These are phyloP conservation scores for Erysimum cheiranthoides DNA, from an alignment of 345 rosid genomes.

Conservation along the genomic window DNA sequence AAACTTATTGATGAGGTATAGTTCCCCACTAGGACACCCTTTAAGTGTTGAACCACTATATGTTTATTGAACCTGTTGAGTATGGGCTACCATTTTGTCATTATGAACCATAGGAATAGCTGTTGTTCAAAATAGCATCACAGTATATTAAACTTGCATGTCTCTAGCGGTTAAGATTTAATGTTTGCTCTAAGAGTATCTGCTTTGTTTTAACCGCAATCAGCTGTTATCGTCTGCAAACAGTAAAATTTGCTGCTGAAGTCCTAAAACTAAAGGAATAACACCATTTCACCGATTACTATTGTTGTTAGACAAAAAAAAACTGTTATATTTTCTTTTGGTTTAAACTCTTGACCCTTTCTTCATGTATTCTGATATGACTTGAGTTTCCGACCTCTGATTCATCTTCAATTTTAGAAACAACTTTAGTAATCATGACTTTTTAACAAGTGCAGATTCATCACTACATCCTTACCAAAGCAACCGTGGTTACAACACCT, in stretches of 20 bases:
- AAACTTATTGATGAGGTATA: conserved; percentile 85
- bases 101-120: not conserved
- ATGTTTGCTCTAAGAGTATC: not conserved
- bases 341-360: not conserved
- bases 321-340: not conserved
- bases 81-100: not conserved
- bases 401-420: conserved; percentile 8
- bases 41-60: not conserved
- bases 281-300: not conserved
- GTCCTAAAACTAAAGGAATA: not conserved
- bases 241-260: not conserved
- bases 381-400: not conserved
- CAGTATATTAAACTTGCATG: not conserved
- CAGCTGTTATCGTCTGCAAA: conserved; percentile 2
- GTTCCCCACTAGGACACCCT: conserved; percentile 1
- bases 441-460: conserved; percentile 65
- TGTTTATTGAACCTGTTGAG: not conserved
- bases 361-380: not conserved
- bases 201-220: not conserved
- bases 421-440: conserved; percentile 6
- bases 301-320: not conserved
- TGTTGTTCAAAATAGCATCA: not conserved
- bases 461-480: conserved; percentile 83
- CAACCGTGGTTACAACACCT: conserved; percentile 65
- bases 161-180: not conserved